Base-by-base conservation (phyloP, 805 yeast species). In the Ogataea pilisensis region DNA sequence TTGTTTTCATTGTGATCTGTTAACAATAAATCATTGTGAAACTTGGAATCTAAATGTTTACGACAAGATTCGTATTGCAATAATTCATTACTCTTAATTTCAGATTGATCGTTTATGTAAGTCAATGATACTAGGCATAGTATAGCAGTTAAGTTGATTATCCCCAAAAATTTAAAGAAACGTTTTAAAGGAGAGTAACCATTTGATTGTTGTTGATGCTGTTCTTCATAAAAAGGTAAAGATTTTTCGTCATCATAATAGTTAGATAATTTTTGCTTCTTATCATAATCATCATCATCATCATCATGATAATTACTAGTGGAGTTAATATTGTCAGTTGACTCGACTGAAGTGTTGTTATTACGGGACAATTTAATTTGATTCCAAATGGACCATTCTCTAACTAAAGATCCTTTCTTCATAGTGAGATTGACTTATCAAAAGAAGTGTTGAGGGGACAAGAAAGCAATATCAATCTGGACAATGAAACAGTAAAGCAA, bases 391-490 rank as follows among this genome's bases (percentile, higher is more conserved):
- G 53, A 37, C 65, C 64, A 62, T 41, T 62, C 67, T 47, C 66
- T 55, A n/a, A 53, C 60, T 24, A 62, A 32, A 27, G 49, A 42
- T 4, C 55, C 63, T 31, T 46, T 34, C 38, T 42, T 54, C 63
- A 58, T 59, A 24, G 22, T 85, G 31, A 85, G 87, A 53, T 73
- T 86, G 11, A 7, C 26, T 24, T 24, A 24, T 8, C 11, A 24
- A 24, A 24, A 7, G 7, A 24, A 24, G 11, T 8, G 26, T 8
- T 8, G 11, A 24, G 26, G 26, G 11, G 11, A 24, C 11, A 27
- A 27, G n/a, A n/a, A n/a, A n/a, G n/a, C n/a, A n/a, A n/a, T n/a
- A n/a, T n/a, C n/a, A 27, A 14, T 9, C 8, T 8, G 13, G 13
- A 27, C 13, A 27, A 27, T 9, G 14, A 27, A 8, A 27, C 6